Evolutionary conservation across 75 land plant species (phyloP).

Genomic region (Pinus taeda): DNA sequence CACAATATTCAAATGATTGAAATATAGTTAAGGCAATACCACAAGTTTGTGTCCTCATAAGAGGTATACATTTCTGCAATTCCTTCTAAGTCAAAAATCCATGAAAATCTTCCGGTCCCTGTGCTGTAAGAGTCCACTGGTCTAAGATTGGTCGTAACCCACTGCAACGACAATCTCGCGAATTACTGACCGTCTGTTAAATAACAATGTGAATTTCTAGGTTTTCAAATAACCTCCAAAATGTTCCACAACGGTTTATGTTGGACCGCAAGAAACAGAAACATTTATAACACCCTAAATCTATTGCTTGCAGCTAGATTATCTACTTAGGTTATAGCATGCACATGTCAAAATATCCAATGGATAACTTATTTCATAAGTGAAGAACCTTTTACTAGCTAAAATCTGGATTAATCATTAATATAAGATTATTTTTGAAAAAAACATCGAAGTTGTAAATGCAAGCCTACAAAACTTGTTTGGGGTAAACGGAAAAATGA

Average conservation of each 20-base stretch:
- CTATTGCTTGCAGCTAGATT: background rate
- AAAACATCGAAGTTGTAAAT: background rate
- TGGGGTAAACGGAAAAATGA: background rate
- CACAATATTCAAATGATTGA: background rate
- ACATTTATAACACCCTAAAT: background rate
- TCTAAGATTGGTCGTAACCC: constrained; percentile 92
- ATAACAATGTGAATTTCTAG: background rate
- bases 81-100: constrained; percentile 87
- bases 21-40: constrained; percentile 37
- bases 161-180: constrained; percentile 22
- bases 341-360: background rate
- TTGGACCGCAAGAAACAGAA: background rate
- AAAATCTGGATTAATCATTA: background rate
- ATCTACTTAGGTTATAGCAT: background rate
- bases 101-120: constrained; percentile 47
- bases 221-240: background rate
- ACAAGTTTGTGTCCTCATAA: constrained; percentile 90
- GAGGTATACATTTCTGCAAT: constrained; percentile 90
- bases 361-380: background rate
- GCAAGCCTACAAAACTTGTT: background rate
- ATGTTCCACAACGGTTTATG: background rate
- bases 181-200: background rate
- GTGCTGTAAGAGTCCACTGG: constrained; percentile 14
- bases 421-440: background rate
- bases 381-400: background rate